Percentiles rank a stretch among this genome's conserved stretches.
Conservation (phyloP, 768 basidiomycete species). For the Lentinula aciculospora region DNA sequence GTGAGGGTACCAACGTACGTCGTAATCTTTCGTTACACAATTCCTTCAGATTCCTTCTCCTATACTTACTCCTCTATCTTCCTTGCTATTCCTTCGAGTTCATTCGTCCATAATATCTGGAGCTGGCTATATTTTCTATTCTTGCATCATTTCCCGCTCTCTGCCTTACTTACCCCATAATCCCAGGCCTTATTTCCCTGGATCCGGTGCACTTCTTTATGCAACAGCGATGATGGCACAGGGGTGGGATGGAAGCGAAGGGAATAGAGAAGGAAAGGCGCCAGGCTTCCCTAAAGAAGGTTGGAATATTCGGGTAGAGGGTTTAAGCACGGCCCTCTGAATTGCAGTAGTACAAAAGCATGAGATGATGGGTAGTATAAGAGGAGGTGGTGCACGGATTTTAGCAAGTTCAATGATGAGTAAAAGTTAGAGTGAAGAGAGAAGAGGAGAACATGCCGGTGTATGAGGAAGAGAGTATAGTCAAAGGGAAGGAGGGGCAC, state of each 20-base stretch:
- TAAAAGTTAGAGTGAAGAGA: too few relatives aligned
- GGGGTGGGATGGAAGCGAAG: conserved; percentile 49
- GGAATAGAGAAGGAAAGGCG: conserved; percentile 14
- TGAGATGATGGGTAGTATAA: too few relatives aligned
- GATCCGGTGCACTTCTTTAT: conserved; percentile 44
- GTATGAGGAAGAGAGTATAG: too few relatives aligned
- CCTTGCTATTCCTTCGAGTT: conserved; percentile 37
- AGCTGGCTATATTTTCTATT: too few relatives aligned
- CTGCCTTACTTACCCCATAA: conserved; percentile 9
- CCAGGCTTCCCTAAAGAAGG: conserved; percentile 36
- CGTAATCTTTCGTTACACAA: background rate
- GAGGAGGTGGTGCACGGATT: too few relatives aligned
- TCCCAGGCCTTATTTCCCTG: conserved; percentile 49
- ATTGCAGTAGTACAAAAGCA: too few relatives aligned
- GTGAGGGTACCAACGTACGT: conserved; percentile 20
- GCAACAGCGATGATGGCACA: conserved; percentile 53
- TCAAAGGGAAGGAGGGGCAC: too few relatives aligned
- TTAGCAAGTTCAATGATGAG: too few relatives aligned
- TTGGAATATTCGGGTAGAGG: conserved; percentile 32
- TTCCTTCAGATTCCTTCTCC: background rate
- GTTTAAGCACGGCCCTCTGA: conserved; percentile 28
- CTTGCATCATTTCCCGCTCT: too few relatives aligned
- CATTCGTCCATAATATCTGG: too few relatives aligned
- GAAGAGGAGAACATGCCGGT: too few relatives aligned
- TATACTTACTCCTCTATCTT: background rate